These are phyloP conservation scores for Umbelopsis sp. DNA, from an alignment of 371 early-diverging fungal genomes.

Conservation along the genomic window DNA sequence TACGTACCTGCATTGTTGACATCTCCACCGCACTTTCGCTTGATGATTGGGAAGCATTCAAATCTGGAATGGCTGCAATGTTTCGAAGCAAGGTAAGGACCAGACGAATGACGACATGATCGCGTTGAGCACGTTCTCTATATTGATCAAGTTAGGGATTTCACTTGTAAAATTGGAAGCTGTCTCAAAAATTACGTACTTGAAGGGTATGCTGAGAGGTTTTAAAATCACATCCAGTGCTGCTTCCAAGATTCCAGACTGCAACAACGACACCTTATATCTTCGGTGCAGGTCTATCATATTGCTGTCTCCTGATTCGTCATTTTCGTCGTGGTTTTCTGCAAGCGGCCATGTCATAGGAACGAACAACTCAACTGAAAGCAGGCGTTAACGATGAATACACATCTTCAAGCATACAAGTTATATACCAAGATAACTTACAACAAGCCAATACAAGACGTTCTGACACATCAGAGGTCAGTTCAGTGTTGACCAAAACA, in stretches of 20 bases:
- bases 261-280: conserved; percentile 74
- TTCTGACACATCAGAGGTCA: conserved; percentile 41
- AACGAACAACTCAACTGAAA: conserved; percentile 73
- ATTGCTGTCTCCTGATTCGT: conserved; percentile 49
- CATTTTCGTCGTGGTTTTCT: conserved; percentile 41
- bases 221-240: conserved; percentile 49
- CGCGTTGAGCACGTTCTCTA: conserved; percentile 65
- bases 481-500: conserved; percentile 57
- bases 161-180: conserved; percentile 18
- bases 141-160: conserved; percentile 24
- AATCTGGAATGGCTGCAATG: conserved; percentile 79
- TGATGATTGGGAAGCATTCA: conserved; percentile 42
- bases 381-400: not conserved
- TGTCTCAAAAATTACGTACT: conserved; percentile 26
- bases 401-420: not conserved
- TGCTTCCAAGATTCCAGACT: conserved; percentile 54
- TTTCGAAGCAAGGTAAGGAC: conserved; percentile 81
- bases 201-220: conserved; percentile 54
- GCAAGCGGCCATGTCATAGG: conserved; percentile 72
- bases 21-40: conserved; percentile 53
- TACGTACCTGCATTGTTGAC: conserved; percentile 63
- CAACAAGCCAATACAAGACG: conserved; percentile 65
- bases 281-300: conserved; percentile 58
- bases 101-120: conserved; percentile 74
- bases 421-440: conserved; percentile 26